These are phyloP conservation scores for Phoenix roebelenii DNA, from an alignment of 176 grass and related monocot genomes.

Conservation along the genomic window DNA sequence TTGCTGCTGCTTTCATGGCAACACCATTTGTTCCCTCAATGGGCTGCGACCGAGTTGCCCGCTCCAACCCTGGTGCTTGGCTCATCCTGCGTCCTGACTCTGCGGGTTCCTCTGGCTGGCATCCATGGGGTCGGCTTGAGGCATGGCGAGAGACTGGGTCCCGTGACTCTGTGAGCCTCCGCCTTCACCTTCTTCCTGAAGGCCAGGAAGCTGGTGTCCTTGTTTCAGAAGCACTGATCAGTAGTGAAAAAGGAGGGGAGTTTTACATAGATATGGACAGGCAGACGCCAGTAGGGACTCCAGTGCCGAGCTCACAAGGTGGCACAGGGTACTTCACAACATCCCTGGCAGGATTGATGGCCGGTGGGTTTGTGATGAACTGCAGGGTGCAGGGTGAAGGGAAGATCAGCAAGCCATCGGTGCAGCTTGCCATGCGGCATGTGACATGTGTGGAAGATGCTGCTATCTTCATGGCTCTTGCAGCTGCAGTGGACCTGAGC, in stretches of 20 bases:
- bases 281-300: background rate
- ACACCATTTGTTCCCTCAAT: constrained; percentile 85
- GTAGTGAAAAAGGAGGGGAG: constrained; percentile 65
- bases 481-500: constrained; percentile 80
- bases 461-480: constrained; percentile 75
- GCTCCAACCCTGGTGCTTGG: constrained; percentile 84
- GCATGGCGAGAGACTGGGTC: constrained; percentile 53
- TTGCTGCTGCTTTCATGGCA: constrained; percentile 76
- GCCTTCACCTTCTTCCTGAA: constrained; percentile 51
- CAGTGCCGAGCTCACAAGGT: background rate
- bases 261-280: constrained; percentile 70
- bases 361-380: constrained; percentile 78
- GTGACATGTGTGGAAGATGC: constrained; percentile 78
- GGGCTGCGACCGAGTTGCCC: constrained; percentile 57
- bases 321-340: background rate
- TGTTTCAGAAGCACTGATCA: constrained; percentile 50
- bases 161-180: constrained; percentile 33
- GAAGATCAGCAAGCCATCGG: constrained; percentile 39
- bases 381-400: constrained; percentile 60
- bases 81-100: constrained; percentile 49
- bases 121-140: constrained; percentile 81
- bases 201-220: constrained; percentile 60
- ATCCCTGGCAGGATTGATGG: constrained; percentile 7
- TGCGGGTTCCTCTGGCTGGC: constrained; percentile 40
- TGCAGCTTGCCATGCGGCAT: constrained; percentile 58